Base-by-base conservation (phyloP, 768 basidiomycete genomes). In the Strobilomyces echinocephalus region DNA sequence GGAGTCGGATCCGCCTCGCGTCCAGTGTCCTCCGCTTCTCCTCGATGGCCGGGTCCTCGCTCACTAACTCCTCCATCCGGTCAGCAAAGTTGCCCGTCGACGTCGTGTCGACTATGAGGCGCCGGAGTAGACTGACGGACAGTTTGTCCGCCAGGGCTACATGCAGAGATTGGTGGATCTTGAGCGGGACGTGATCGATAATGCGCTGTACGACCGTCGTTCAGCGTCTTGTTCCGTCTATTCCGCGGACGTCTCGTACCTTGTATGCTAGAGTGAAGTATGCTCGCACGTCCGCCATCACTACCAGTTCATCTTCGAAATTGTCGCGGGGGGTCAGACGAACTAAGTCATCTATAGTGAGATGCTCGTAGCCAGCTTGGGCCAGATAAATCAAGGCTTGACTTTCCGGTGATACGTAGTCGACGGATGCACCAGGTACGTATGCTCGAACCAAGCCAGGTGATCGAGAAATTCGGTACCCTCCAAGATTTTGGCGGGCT, bases 201-300 rank as follows among this genome's bases (percentile, higher is more conserved):
- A 81, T 69, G 10, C 81, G 77, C 84, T 85, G 31, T 26, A 50
- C 1, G 18, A 31, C 7, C 26, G 28, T 42, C 18, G 16, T 36
- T 34, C 9, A 52, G 42, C 9, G 14, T 50, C 38, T 39, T 28
- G 28, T n/a, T 9, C 7, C 0, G 15, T 53, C 16, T 16, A 7
- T 18, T 31, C n/a, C 4, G 6, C 20, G 4, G 20, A 15, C 42
- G 51, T n/a, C 12, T 1, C 67, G 18, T 53, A 80, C 82, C 72
- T 79, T 78, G 68, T 73, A 76, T 8, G 81, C 75, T 0, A 83
- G 73, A 36, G 79, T 74, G 61, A 78, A 83, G 55, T 81, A 85
- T 5, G 79, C 82, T 0, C 75, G 73, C 0, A 82, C 78, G 16
- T 77, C 75, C 0, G 81, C 78, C 77, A 81, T 80, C 7, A 83